Conservation (phyloP, 257 asterid genomes). For the Penstemon eatonii region DNA sequence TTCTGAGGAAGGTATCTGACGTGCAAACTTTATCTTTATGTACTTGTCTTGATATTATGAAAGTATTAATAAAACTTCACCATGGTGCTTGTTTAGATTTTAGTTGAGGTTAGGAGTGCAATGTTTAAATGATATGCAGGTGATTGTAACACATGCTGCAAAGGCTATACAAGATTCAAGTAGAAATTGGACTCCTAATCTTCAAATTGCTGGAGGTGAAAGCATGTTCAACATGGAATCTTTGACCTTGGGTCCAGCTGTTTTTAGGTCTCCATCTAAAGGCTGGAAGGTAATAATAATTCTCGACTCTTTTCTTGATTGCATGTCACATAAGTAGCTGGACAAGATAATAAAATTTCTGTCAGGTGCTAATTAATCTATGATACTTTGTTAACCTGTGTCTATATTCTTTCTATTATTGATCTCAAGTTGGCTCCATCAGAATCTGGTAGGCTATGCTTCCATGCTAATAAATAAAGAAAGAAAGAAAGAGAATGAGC, state of each 20-base stretch:
- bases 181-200: conserved; percentile 39
- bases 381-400: background rate
- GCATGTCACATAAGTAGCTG: conserved; percentile 12
- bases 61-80: background rate
- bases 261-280: conserved; percentile 58
- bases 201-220: conserved; percentile 45
- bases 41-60: conserved; percentile 1
- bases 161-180: conserved; percentile 47
- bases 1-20: conserved; percentile 53
- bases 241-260: conserved; percentile 50
- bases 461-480: background rate
- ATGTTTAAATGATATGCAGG: conserved; percentile 36
- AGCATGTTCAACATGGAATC: conserved; percentile 44
- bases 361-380: background rate
- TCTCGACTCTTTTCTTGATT: conserved; percentile 12
- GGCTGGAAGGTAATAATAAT: conserved; percentile 49
- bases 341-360: conserved; percentile 8
- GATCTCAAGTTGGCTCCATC: background rate
- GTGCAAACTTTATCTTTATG: background rate
- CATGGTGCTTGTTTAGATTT: background rate
- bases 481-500: background rate
- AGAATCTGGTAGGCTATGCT: conserved; percentile 5
- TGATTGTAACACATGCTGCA: conserved; percentile 58
- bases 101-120: background rate
- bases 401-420: background rate